A percentile compares a stretch with the other conserved stretches of the same genome.
These are phyloP conservation scores for Globisporangium camurandrum DNA, from an alignment of 352 stramenopile genomes.

Conservation along the genomic window DNA sequence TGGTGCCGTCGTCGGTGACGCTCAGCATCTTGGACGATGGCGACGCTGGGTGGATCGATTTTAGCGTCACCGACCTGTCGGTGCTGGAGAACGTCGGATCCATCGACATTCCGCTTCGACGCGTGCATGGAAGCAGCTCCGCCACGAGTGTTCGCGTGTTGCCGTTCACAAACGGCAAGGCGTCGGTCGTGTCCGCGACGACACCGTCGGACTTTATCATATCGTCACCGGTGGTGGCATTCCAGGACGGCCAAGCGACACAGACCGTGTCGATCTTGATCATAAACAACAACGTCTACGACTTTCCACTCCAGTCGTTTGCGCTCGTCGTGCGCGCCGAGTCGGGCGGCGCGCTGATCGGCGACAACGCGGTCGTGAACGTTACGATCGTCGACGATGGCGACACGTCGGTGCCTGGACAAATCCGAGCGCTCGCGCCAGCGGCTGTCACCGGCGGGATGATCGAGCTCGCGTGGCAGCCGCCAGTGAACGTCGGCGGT, in stretches of 20 bases:
- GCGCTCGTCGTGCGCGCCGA: conserved; percentile 20
- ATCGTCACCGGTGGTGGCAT: conserved; percentile 16
- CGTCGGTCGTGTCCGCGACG: conserved; percentile 20
- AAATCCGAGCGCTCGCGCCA: conserved; percentile 11
- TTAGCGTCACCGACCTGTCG: conserved; percentile 12
- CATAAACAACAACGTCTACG: conserved; percentile 32
- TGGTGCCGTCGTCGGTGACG: conserved; percentile 11
- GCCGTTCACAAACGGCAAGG: not conserved
- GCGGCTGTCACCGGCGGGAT: conserved; percentile 35
- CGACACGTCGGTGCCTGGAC: conserved; percentile 33
- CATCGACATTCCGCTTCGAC: conserved; percentile 24
- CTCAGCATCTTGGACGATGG: conserved; percentile 47
- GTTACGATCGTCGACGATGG: conserved; percentile 43
- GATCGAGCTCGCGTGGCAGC: conserved; percentile 27
- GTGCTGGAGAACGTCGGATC: conserved; percentile 21
- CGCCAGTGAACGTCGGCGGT: conserved; percentile 40
- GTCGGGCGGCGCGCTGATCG: conserved; percentile 22
- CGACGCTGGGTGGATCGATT: conserved; percentile 43
- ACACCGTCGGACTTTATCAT: conserved; percentile 25
- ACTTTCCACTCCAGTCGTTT: conserved; percentile 44
- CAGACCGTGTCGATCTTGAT: conserved; percentile 24
- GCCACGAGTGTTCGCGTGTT: conserved; percentile 19
- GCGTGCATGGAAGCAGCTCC: conserved; percentile 25
- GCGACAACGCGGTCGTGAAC: conserved; percentile 15
- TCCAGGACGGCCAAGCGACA: conserved; percentile 23